A percentile compares a stretch with the other conserved stretches of the same genome.
These are phyloP conservation scores for Termitomyces sp. DNA, from an alignment of 768 basidiomycete genomes.

Conservation along the genomic window DNA sequence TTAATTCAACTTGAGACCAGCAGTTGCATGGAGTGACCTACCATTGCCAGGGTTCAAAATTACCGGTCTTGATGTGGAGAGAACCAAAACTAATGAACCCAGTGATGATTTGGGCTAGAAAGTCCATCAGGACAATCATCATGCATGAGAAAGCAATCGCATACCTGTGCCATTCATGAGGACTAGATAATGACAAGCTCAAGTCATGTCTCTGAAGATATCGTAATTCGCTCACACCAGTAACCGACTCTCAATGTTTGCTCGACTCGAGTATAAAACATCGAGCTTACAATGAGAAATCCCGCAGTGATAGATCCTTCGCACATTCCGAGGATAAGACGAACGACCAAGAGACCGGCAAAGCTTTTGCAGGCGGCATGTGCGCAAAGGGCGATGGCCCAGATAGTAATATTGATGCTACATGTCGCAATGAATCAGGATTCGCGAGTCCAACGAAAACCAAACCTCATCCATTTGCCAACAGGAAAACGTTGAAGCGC, in stretches of 20 bases:
- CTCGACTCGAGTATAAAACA: constrained; percentile 74
- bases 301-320: constrained; percentile 72
- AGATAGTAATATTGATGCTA: constrained; percentile 62
- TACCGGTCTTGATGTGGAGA: constrained; percentile 51
- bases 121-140: not conserved
- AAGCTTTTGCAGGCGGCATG: constrained; percentile 75
- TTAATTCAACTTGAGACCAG: not conserved
- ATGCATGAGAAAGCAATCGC: not conserved
- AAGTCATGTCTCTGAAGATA: not conserved
- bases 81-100: constrained; percentile 66
- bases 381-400: constrained; percentile 53
- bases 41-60: constrained; percentile 76
- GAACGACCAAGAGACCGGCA: constrained; percentile 54
- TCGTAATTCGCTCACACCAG: constrained; percentile 53
- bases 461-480: constrained; percentile 76
- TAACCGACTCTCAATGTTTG: constrained; percentile 68
- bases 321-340: constrained; percentile 66
- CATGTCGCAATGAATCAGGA: not conserved
- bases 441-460: not conserved
- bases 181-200: constrained; percentile 30
- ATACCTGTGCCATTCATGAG: constrained; percentile 72
- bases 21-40: constrained; percentile 8
- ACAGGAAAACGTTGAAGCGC: constrained; percentile 70
- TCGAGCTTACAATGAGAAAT: constrained; percentile 70
- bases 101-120: constrained; percentile 62